Percentiles rank a stretch among this genome's conserved stretches.
Evolutionary conservation across 2,329 filamentous ascomycete genomes (phyloP).

Genomic region (Trichothecium sympodiale): DNA sequence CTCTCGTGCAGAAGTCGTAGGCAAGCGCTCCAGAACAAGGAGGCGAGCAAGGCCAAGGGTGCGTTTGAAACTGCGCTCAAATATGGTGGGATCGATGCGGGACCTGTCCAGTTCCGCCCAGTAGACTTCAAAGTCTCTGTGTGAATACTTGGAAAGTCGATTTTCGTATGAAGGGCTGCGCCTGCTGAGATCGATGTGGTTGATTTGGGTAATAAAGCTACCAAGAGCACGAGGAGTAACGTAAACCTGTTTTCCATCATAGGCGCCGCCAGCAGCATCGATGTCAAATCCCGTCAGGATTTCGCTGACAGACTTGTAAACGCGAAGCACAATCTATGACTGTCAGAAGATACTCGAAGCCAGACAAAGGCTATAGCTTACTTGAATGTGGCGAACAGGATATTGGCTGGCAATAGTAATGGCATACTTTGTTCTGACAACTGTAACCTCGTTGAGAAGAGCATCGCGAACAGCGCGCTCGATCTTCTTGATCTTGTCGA

Average conservation of each 20-base stretch:
- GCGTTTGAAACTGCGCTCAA: constrained; percentile 66
- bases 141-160: constrained; percentile 74
- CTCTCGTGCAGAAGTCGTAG: constrained; percentile 57
- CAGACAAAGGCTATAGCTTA: constrained; percentile 11
- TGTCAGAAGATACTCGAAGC: neutral
- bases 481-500: constrained; percentile 77
- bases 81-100: constrained; percentile 77
- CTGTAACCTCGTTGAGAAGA: constrained; percentile 72
- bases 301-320: constrained; percentile 75
- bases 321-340: constrained; percentile 63
- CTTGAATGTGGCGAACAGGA: constrained; percentile 67
- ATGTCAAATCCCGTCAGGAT: constrained; percentile 85
- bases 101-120: constrained; percentile 66
- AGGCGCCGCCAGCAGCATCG: constrained; percentile 72
- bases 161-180: constrained; percentile 83
- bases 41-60: constrained; percentile 70
- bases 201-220: constrained; percentile 73
- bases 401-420: constrained; percentile 80
- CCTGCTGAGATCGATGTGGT: constrained; percentile 67
- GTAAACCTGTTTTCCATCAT: constrained; percentile 71
- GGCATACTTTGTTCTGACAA: constrained; percentile 75
- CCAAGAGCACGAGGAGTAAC: constrained; percentile 65
- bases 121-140: constrained; percentile 73
- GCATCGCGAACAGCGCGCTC: constrained; percentile 65
- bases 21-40: constrained; percentile 68